Conservation (phyloP, 1,284 basidiomycete species). For the Ceratobasidium sp. region DNA sequence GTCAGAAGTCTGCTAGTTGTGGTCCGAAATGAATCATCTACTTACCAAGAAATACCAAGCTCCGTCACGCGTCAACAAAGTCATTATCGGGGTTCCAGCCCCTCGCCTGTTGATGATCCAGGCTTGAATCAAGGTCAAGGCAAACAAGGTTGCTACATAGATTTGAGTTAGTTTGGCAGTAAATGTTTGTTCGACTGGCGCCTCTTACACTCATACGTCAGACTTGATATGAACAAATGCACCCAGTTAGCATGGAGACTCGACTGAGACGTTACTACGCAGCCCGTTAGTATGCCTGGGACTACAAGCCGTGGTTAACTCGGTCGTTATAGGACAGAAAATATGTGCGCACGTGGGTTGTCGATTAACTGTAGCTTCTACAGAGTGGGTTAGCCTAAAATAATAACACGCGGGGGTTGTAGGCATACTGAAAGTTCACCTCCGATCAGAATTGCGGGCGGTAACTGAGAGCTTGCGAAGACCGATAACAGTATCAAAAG, state of each 20-base stretch:
- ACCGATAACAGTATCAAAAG: background rate
- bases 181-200: background rate
- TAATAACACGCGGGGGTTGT: background rate
- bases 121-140: background rate
- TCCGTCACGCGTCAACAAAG: constrained; percentile 23
- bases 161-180: background rate
- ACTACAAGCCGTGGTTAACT: background rate
- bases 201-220: constrained; percentile 28
- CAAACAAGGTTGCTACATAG: constrained; percentile 10
- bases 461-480: constrained; percentile 24
- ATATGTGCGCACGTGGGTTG: constrained; percentile 17
- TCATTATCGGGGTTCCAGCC: constrained; percentile 20
- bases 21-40: background rate
- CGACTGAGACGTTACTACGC: constrained; percentile 4
- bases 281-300: constrained; percentile 26
- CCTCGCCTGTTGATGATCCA: constrained; percentile 10
- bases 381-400: background rate
- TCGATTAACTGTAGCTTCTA: constrained; percentile 16
- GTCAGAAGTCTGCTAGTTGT: background rate
- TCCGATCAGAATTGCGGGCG: constrained; percentile 12
- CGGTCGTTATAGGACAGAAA: too few relatives aligned
- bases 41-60: constrained; percentile 37
- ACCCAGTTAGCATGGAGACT: background rate
- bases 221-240: background rate
- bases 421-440: background rate